Evolutionary conservation across 352 stramenopile genomes (phyloP), one percentile per base, ranked within the genome.

Genomic region (Pythium grandisporangium): DNA sequence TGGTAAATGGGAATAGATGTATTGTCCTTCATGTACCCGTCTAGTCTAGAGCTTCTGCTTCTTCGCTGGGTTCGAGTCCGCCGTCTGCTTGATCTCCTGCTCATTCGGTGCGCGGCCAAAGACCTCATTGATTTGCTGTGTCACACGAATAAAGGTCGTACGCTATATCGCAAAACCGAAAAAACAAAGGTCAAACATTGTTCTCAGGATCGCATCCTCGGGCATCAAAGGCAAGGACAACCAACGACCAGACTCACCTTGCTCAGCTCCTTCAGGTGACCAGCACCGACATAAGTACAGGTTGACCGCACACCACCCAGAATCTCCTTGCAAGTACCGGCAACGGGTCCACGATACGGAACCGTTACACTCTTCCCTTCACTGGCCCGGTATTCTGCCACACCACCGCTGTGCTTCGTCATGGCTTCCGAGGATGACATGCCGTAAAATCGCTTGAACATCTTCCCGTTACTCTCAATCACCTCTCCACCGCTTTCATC

Each of bases 101-200:
- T 89, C 76, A 39, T 89, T 89, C 3, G 73, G 73, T 24, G 76
- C 76, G 21, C 69, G 78, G 27, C 81, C 81, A 55, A 95, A 96
- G 8, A 97, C 76, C 43, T 93, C 77, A 52, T 97, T 97, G 16
- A 97, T 55, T 53, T 96, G 84, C 63, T 96, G 86, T 1, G 83
- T 93, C 10, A 96, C 85, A 24, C 87, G 75, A 42, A 97, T 95
- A 46, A 97, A 97, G 17, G 89, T 97, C 26, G 88, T 97, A 37
- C 89, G 72, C 79, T 80, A 20, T 14, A 66, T 24, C 27, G 48
- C 19, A 17, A n/a, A n/a, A n/a, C n/a, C n/a, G n/a, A n/a, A n/a
- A n/a, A n/a, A n/a, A n/a, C n/a, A n/a, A n/a, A n/a, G n/a, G n/a
- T n/a, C n/a, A n/a, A n/a, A n/a, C n/a, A n/a, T n/a, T n/a, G n/a